phyloP scores from a whole-genome alignment of 192 early-diverging fungal species.

The Linnemannia zychae region DNA sequence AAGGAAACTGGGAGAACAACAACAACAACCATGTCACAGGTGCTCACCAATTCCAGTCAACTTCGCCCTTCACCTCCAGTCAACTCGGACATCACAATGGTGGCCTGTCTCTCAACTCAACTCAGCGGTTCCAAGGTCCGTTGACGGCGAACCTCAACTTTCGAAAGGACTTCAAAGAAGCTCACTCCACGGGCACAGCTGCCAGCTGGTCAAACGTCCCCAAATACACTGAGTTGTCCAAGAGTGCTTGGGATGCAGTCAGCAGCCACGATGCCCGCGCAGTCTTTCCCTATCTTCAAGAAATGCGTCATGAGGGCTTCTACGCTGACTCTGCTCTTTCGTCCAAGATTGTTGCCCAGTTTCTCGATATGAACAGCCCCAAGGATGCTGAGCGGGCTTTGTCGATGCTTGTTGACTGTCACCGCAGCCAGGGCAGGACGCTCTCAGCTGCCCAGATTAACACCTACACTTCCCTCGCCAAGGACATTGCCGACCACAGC shows the following conservation, averaged over 20 bases:
- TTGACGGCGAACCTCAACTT: slow-evolving; percentile 24
- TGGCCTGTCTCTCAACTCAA: background rate
- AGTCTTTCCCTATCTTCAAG: slow-evolving; percentile 39
- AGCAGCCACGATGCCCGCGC: slow-evolving; percentile 42
- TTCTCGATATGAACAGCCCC: slow-evolving; percentile 41
- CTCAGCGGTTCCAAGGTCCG: slow-evolving; percentile 29
- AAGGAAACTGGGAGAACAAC: slow-evolving; percentile 34
- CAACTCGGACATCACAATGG: slow-evolving; percentile 4
- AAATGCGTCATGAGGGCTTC: slow-evolving; percentile 43
- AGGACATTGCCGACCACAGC: slow-evolving; percentile 53
- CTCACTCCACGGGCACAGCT: background rate
- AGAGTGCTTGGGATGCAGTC: slow-evolving; percentile 42
- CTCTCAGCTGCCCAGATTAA: slow-evolving; percentile 32
- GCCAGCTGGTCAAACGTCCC: slow-evolving; percentile 1
- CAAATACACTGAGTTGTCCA: slow-evolving; percentile 31
- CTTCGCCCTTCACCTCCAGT: slow-evolving; percentile 6
- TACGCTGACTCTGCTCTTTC: slow-evolving; percentile 47
- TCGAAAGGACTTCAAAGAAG: slow-evolving; percentile 12
- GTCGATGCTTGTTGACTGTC: slow-evolving; percentile 52
- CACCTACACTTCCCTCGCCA: slow-evolving; percentile 41
- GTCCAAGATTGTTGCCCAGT: slow-evolving; percentile 38
- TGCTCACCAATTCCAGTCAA: slow-evolving; percentile 24
- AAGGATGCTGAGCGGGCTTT: slow-evolving; percentile 47
- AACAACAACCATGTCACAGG: slow-evolving; percentile 18
- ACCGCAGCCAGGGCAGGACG: slow-evolving; percentile 20